Percentiles rank a stretch among this genome's conserved stretches.
These are phyloP conservation scores for Penicillium turbatum DNA, from an alignment of 495 filamentous ascomycete species.

Conservation along the genomic window DNA sequence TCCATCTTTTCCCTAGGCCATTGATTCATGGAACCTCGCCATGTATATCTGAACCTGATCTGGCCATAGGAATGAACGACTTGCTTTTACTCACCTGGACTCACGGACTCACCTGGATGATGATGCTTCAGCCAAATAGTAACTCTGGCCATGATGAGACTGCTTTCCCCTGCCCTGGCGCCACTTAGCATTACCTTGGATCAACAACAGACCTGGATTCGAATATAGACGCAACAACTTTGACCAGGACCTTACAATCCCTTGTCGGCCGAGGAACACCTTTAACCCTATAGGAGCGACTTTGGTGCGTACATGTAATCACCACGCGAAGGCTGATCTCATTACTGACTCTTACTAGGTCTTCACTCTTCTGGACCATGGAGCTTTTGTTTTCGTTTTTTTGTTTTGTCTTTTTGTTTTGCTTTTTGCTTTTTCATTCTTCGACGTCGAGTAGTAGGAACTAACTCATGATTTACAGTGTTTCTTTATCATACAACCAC, in stretches of 20 bases:
- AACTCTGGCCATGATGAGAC: slow-evolving; percentile 6
- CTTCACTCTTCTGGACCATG: slow-evolving; percentile 22
- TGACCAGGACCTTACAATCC: slow-evolving; percentile 1
- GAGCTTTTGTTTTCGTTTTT: slow-evolving; percentile 13
- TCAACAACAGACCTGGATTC: slow-evolving; percentile 8
- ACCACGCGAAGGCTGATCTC: not conserved
- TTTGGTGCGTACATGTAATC: slow-evolving; percentile 16
- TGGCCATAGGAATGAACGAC: not conserved
- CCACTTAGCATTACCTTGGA: slow-evolving; percentile 1
- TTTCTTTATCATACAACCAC: slow-evolving; percentile 15
- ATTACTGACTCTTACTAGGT: slow-evolving; percentile 18
- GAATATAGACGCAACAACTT: not conserved
- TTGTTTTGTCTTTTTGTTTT: slow-evolving; percentile 13
- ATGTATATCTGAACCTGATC: slow-evolving; percentile 5
- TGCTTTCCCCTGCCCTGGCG: not conserved
- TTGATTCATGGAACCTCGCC: slow-evolving; percentile 17
- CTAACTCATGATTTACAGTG: slow-evolving; percentile 38
- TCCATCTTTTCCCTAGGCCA: slow-evolving; percentile 12
- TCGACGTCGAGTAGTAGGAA: slow-evolving; percentile 22
- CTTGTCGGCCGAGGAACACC: slow-evolving; percentile 7
- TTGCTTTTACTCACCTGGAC: slow-evolving; percentile 5
- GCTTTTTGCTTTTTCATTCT: slow-evolving; percentile 6
- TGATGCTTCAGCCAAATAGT: slow-evolving; percentile 10
- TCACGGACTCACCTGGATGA: slow-evolving; percentile 9
- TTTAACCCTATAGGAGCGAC: not conserved